These are phyloP conservation scores for Escallonia herrerae DNA, from an alignment of 129 eudicot genomes.

Conservation along the genomic window DNA sequence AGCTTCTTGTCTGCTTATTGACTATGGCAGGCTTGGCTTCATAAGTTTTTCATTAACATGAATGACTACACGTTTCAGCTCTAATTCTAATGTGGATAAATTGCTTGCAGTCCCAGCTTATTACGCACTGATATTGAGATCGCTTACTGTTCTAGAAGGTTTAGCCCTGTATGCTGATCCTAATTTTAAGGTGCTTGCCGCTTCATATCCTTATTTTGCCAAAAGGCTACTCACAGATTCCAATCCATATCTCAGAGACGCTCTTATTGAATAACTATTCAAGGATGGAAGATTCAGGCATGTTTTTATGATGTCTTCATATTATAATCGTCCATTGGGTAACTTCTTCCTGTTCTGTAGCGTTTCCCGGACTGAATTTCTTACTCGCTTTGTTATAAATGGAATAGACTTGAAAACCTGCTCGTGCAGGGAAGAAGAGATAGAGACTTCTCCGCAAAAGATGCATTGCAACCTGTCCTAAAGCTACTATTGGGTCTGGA, in stretches of 20 bases:
- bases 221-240: constrained; percentile 94
- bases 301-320: not conserved
- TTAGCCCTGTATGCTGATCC: constrained; percentile 92
- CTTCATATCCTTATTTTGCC: constrained; percentile 98
- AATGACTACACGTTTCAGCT: not conserved
- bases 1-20: constrained; percentile 13
- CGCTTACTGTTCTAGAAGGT: constrained; percentile 98
- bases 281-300: constrained; percentile 89
- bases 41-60: not conserved
- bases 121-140: constrained; percentile 86
- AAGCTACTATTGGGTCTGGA: constrained; percentile 76
- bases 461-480: constrained; percentile 90
- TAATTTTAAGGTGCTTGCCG: constrained; percentile 91
- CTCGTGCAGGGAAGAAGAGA: constrained; percentile 82
- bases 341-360: not conserved
- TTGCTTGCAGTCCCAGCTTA: constrained; percentile 77
- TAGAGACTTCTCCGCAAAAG: constrained; percentile 83
- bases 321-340: constrained; percentile 2
- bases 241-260: constrained; percentile 92
- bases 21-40: not conserved
- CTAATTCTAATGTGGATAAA: constrained; percentile 7
- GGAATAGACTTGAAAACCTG: constrained; percentile 96
- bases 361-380: not conserved
- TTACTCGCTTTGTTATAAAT: constrained; percentile 43
- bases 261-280: constrained; percentile 87